Conservation (phyloP, 768 basidiomycete genomes). For the Lactifluus rugatus region DNA sequence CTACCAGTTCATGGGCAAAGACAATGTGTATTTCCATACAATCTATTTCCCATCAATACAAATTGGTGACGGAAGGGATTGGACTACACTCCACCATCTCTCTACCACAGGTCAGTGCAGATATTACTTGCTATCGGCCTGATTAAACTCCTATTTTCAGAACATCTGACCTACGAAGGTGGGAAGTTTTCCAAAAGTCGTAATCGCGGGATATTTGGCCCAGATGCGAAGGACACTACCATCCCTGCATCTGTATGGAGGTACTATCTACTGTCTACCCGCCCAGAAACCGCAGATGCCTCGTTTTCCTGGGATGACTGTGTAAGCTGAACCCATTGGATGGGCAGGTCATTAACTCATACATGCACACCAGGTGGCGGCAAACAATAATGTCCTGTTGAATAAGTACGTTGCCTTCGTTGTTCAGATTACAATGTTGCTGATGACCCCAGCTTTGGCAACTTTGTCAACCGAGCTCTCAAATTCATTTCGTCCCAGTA, state of each 20-base stretch:
- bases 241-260: slow-evolving; percentile 94
- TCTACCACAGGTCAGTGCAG: slow-evolving; percentile 78
- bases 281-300: slow-evolving; percentile 90
- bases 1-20: slow-evolving; percentile 99
- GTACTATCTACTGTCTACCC: slow-evolving; percentile 85
- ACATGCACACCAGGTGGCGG: slow-evolving; percentile 49
- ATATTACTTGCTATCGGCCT: background rate
- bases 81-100: slow-evolving; percentile 91
- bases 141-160: slow-evolving; percentile 31
- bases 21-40: slow-evolving; percentile 98
- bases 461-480: slow-evolving; percentile 90
- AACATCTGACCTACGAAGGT: slow-evolving; percentile 96
- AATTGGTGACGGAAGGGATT: slow-evolving; percentile 79
- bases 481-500: slow-evolving; percentile 90
- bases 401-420: slow-evolving; percentile 55
- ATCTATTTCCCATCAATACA: slow-evolving; percentile 89
- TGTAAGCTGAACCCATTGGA: slow-evolving; percentile 36
- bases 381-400: slow-evolving; percentile 86
- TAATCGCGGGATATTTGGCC: slow-evolving; percentile 95
- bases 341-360: background rate
- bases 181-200: slow-evolving; percentile 98
- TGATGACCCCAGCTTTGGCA: slow-evolving; percentile 61
- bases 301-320: slow-evolving; percentile 97
- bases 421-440: background rate
- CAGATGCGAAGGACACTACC: slow-evolving; percentile 86